Evolutionary conservation across 352 stramenopile genomes (phyloP).

Genomic region (Phytophthora lateralis): DNA sequence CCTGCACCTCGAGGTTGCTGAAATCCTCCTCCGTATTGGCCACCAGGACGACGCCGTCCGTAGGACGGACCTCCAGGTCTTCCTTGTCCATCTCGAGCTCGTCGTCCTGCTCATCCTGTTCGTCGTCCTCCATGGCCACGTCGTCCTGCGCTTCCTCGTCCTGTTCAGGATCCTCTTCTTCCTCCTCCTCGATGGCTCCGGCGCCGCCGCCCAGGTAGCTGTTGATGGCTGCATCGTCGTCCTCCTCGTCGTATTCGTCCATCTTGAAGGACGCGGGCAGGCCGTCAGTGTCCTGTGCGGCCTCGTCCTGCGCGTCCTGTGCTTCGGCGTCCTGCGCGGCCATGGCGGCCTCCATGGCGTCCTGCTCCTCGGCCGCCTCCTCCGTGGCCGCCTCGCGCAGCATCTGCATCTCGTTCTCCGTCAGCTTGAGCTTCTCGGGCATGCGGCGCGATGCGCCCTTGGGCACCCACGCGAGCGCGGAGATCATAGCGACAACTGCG

Average conservation of each 20-base stretch:
- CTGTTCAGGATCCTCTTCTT: conserved; percentile 30
- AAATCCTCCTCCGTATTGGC: conserved; percentile 99
- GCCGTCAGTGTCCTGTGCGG: conserved; percentile 35
- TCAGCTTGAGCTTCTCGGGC: conserved; percentile 87
- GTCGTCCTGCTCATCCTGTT: conserved; percentile 69
- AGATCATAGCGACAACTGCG: conserved; percentile 29
- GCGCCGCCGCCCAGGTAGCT: conserved; percentile 64
- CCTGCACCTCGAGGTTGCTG: conserved; percentile 98
- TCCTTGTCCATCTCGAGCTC: conserved; percentile 85
- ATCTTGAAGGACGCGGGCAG: conserved; percentile 82
- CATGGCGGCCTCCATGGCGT: conserved; percentile 57
- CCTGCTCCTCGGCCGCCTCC: conserved; percentile 69
- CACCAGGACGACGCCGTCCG: conserved; percentile 95
- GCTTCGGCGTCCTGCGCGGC: conserved; percentile 45
- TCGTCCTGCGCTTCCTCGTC: conserved; percentile 46
- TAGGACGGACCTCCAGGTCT: conserved; percentile 94
- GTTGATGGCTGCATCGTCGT: conserved; percentile 81
- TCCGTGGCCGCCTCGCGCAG: conserved; percentile 80
- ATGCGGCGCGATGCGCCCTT: conserved; percentile 57
- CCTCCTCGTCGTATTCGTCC: conserved; percentile 90
- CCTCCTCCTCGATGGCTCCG: conserved; percentile 48
- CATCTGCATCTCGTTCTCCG: conserved; percentile 82
- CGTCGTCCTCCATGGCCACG: conserved; percentile 54
- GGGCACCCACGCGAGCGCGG: conserved; percentile 38
- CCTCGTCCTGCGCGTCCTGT: conserved; percentile 29